These are phyloP conservation scores for Candida sp. DNA, from an alignment of 1,139 yeast species.

Conservation along the genomic window DNA sequence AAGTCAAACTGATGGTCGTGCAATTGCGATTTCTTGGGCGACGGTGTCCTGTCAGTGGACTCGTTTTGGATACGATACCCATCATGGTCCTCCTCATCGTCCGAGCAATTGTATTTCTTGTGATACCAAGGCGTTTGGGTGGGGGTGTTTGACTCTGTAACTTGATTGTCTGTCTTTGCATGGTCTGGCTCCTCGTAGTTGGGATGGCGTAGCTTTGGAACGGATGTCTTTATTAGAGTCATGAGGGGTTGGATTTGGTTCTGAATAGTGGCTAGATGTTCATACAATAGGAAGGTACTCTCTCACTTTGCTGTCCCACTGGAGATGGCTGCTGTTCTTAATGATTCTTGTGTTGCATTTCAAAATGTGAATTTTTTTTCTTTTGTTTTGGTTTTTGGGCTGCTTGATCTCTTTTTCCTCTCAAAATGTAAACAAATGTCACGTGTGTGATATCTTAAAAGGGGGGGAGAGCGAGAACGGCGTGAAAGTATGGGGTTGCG, in stretches of 20 bases:
- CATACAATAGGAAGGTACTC: neutral
- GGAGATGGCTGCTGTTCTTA: neutral
- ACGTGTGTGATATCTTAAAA: neutral
- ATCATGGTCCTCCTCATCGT: slow-evolving; percentile 1
- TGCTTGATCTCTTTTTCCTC: neutral
- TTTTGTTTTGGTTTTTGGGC: neutral
- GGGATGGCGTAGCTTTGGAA: slow-evolving; percentile 8
- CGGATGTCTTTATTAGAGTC: slow-evolving; percentile 3
- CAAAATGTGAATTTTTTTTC: neutral
- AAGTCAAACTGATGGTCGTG: slow-evolving; percentile 10
- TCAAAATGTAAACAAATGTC: neutral
- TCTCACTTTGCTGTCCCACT: neutral
- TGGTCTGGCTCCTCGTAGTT: neutral
- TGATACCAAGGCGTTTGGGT: slow-evolving; percentile 11
- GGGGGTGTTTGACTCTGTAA: slow-evolving; percentile 1
- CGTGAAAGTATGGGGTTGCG: neutral
- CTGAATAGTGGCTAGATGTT: neutral
- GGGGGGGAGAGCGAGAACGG: neutral
- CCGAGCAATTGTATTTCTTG: slow-evolving; percentile 4
- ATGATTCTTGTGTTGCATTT: neutral
- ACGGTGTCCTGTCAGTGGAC: slow-evolving; percentile 14
- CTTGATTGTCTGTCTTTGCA: neutral
- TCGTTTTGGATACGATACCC: neutral
- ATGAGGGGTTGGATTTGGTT: neutral
- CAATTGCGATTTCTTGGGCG: slow-evolving; percentile 11